Evolutionary conservation across 2,329 filamentous ascomycete species (phyloP).

Genomic region (Fusarium staphyleae): DNA sequence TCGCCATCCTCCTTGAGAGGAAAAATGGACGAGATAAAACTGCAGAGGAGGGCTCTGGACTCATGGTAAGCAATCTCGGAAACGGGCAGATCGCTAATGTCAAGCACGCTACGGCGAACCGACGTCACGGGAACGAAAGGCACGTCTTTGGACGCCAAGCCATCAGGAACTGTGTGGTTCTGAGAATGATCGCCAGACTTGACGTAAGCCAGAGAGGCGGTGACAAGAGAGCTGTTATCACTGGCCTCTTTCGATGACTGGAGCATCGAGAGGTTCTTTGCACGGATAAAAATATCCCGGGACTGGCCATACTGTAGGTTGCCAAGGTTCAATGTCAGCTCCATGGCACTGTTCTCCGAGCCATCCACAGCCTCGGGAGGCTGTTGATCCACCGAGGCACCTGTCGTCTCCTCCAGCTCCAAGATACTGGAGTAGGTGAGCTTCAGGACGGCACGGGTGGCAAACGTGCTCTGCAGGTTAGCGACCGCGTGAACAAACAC

Average conservation of each 20-base stretch:
- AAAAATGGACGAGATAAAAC: slow-evolving; percentile 56
- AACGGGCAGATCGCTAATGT: slow-evolving; percentile 37
- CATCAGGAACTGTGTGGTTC: neutral
- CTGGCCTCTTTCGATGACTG: slow-evolving; percentile 8
- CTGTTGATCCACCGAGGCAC: slow-evolving; percentile 49
- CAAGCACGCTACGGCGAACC: slow-evolving; percentile 27
- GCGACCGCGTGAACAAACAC: slow-evolving; percentile 69
- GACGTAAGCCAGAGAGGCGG: slow-evolving; percentile 47
- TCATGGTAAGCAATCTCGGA: slow-evolving; percentile 58
- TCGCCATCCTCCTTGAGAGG: slow-evolving; percentile 44
- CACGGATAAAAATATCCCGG: slow-evolving; percentile 59
- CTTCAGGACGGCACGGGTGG: slow-evolving; percentile 54
- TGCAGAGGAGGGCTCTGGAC: slow-evolving; percentile 58
- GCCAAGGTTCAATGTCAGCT: slow-evolving; percentile 53
- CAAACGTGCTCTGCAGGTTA: slow-evolving; percentile 66
- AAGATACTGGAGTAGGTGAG: slow-evolving; percentile 50
- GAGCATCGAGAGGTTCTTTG: slow-evolving; percentile 35
- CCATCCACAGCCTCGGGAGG: slow-evolving; percentile 28
- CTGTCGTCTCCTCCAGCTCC: slow-evolving; percentile 50
- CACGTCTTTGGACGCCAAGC: slow-evolving; percentile 1
- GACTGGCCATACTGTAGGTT: slow-evolving; percentile 68
- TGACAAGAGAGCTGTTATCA: slow-evolving; percentile 40
- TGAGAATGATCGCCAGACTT: slow-evolving; percentile 25
- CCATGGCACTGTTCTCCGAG: slow-evolving; percentile 16
- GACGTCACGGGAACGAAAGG: neutral